A percentile compares a stretch with the other conserved stretches of the same genome.
Evolutionary conservation across 2,329 filamentous ascomycete species (phyloP).

Genomic region (Knufia petricola): DNA sequence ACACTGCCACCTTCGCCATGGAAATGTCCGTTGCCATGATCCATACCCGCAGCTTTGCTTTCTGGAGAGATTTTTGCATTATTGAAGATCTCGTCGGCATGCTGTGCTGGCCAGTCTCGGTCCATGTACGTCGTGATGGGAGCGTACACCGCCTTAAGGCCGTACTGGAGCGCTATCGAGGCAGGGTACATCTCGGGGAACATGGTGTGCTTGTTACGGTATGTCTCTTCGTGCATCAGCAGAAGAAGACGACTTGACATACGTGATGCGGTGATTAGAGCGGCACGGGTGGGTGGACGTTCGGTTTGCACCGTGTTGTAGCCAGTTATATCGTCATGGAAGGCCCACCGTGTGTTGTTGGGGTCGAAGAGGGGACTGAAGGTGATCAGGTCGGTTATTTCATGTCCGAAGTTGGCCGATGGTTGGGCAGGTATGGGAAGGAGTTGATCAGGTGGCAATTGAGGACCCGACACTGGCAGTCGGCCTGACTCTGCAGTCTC

Average conservation of each 20-base stretch:
- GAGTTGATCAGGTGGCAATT: slow-evolving; percentile 12
- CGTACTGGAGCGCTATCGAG: slow-evolving; percentile 61
- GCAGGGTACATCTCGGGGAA: slow-evolving; percentile 74
- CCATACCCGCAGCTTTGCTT: slow-evolving; percentile 34
- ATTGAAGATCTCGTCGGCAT: slow-evolving; percentile 48
- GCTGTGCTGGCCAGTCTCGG: slow-evolving; percentile 45
- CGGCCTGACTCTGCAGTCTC: slow-evolving; percentile 10
- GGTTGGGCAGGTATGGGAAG: slow-evolving; percentile 17
- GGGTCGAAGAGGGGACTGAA: slow-evolving; percentile 70
- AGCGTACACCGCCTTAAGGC: slow-evolving; percentile 63
- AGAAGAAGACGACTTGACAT: slow-evolving; percentile 56
- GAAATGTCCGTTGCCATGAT: slow-evolving; percentile 25
- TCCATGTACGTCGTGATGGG: slow-evolving; percentile 50
- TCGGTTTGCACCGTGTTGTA: slow-evolving; percentile 36
- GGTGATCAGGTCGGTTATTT: slow-evolving; percentile 66
- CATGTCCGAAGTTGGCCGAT: slow-evolving; percentile 25
- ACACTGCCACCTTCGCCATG: slow-evolving; percentile 31
- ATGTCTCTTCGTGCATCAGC: slow-evolving; percentile 68
- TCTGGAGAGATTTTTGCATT: slow-evolving; percentile 43
- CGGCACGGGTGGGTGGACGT: slow-evolving; percentile 56
- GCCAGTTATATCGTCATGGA: slow-evolving; percentile 59
- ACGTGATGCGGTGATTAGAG: slow-evolving; percentile 63
- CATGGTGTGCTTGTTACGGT: slow-evolving; percentile 58
- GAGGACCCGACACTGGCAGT: slow-evolving; percentile 17
- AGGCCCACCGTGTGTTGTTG: slow-evolving; percentile 61